Conservation (phyloP, 371 early-diverging fungal genomes). For the Massospora cicadina region DNA sequence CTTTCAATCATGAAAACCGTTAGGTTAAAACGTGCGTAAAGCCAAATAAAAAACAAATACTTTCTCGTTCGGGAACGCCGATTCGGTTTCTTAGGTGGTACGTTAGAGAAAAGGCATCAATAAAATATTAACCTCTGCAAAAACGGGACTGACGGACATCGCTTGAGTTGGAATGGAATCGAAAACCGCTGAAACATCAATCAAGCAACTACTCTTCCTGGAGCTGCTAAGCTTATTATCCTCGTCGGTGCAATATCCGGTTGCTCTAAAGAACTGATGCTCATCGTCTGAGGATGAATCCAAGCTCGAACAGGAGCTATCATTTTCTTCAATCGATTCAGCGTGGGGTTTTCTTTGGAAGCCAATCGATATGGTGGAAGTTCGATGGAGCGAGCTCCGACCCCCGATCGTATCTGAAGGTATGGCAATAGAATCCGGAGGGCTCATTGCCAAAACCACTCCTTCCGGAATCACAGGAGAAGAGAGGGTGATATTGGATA, state of each 20-base stretch:
- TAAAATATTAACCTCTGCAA: slow-evolving; percentile 2
- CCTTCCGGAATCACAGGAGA: not conserved
- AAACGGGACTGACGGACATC: not conserved
- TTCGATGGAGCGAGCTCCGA: not conserved
- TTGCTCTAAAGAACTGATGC: not conserved
- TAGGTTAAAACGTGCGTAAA: not conserved
- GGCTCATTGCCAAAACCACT: not conserved
- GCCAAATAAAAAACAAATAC: not conserved
- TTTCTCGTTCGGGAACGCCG: not conserved
- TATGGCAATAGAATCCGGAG: not conserved
- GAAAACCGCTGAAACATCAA: not conserved
- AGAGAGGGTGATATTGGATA: not conserved
- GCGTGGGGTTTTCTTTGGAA: not conserved
- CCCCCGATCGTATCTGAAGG: not conserved
- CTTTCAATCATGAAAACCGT: not conserved
- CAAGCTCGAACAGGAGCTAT: not conserved
- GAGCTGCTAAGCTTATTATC: not conserved
- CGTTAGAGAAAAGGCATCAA: not conserved
- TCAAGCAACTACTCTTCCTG: slow-evolving; percentile 1
- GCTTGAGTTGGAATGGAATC: not conserved
- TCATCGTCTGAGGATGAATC: slow-evolving; percentile 1
- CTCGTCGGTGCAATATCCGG: not conserved
- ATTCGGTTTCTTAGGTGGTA: not conserved
- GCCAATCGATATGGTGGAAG: not conserved
- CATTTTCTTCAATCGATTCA: not conserved